phyloP scores from a whole-genome alignment of 441 rosid genomes.

The Adansonia grandidieri region DNA sequence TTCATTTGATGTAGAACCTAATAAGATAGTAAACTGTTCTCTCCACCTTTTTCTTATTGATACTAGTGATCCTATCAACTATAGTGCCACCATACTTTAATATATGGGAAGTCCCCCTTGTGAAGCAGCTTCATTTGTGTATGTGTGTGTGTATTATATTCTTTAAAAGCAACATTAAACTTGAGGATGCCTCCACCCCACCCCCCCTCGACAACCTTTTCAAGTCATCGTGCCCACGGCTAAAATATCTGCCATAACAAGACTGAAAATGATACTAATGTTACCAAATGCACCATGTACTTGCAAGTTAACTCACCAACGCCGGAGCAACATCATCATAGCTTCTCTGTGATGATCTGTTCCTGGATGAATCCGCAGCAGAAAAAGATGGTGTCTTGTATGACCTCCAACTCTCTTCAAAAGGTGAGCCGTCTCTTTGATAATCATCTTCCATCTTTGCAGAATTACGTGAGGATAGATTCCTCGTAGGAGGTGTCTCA shows the following conservation, averaged over 20 bases:
- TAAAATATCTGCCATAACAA: background rate
- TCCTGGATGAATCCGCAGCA: conserved; percentile 56
- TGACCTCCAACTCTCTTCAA: conserved; percentile 66
- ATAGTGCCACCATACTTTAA: background rate
- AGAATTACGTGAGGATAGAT: conserved; percentile 43
- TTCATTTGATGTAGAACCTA: background rate
- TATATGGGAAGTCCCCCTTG: background rate
- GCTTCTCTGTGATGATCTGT: conserved; percentile 60
- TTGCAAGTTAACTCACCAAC: conserved; percentile 41
- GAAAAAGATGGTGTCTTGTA: conserved; percentile 58
- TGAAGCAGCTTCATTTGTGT: background rate
- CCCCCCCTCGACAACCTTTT: background rate
- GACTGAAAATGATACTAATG: background rate
- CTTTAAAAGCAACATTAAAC: conserved; percentile 12
- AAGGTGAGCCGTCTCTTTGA: conserved; percentile 53
- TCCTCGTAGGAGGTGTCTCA: conserved; percentile 57
- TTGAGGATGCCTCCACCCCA: background rate
- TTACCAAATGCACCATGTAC: conserved; percentile 1
- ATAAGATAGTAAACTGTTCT: background rate
- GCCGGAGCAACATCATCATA: conserved; percentile 49
- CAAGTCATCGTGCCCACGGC: background rate
- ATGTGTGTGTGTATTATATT: background rate
- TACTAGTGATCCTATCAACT: background rate
- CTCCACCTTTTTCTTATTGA: background rate
- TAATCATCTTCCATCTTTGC: conserved; percentile 53